Evolutionary conservation across 225 moss, liverwort and hornwort species (phyloP), one percentile per base, ranked within the genome.

Genomic region (Marchantia paleacea): DNA sequence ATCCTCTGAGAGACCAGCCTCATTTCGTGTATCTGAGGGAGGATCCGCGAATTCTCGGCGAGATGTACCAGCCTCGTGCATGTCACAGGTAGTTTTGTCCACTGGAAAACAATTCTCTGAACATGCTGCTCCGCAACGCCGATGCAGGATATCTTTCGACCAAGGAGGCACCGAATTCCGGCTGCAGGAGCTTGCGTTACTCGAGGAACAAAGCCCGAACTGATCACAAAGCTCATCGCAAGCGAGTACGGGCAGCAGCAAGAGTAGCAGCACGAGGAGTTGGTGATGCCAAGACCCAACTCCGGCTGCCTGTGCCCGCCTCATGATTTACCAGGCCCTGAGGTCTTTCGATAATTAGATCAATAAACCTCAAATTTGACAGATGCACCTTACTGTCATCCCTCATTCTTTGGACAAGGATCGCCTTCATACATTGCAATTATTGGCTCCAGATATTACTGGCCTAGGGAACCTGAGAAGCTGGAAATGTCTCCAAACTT

Each of bases 311-410:
- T 72, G 76, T 20, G 67, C 31, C 63, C 80, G 19, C 72, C 9
- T 85, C 87, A 87, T 87, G 80, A 78, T 85, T 69, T 76, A 65
- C 77, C 87, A 79, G 72, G 47, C 50, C 64, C 70, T 65, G 51
- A 66, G 15, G 69, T 25, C 58, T 65, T 68, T n/a, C 47, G 79
- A 75, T 61, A 8, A 52, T 78, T 58, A 80, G 73, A 20, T 48
- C 53, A 16, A 39, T 30, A 72, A 52, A 60, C 74, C 14, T 29
- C 77, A 64, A 80, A 55, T 77, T 73, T 49, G 83, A 57, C 61
- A 49, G 49, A 65, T 78, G 69, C 66, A 70, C 75, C 62, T 61
- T 69, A 29, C 69, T 26, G 15, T 80, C 83, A 86, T 86, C 77
- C 86, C 83, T 83, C 86, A 86, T 86, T 75, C 75, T 86, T 78